A percentile compares a stretch with the other conserved stretches of the same genome.
phyloP scores from a whole-genome alignment of 306 rosid genomes.

The Quercus engelmannii region DNA sequence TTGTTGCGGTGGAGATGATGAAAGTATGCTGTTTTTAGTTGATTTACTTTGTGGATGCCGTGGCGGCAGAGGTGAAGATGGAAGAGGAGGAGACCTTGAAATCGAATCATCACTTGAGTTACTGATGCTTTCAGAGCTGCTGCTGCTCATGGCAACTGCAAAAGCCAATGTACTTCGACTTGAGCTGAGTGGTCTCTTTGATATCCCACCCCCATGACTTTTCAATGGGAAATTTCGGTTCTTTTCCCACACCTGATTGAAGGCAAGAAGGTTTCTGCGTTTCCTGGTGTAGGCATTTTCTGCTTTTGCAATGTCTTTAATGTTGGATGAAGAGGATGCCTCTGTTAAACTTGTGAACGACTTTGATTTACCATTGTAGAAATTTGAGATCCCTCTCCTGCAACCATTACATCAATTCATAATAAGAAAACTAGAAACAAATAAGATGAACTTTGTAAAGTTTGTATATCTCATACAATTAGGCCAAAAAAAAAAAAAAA shows the following conservation, averaged over 20 bases:
- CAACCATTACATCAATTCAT: slow-evolving; percentile 9
- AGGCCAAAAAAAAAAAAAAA: neutral
- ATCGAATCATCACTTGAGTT: slow-evolving; percentile 61
- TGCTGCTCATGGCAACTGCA: slow-evolving; percentile 67
- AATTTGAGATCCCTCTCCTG: slow-evolving; percentile 84
- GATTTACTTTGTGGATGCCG: slow-evolving; percentile 35
- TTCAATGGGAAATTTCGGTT: slow-evolving; percentile 47
- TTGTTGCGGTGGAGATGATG: neutral
- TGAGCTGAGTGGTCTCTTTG: slow-evolving; percentile 68
- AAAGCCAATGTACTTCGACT: slow-evolving; percentile 70
- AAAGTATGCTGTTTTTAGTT: neutral
- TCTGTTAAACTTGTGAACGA: slow-evolving; percentile 70
- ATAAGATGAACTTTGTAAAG: neutral
- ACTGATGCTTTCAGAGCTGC: slow-evolving; percentile 60
- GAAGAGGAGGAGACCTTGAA: slow-evolving; percentile 35
- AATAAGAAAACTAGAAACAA: slow-evolving; percentile 2
- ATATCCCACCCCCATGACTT: slow-evolving; percentile 59
- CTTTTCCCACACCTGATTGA: slow-evolving; percentile 59
- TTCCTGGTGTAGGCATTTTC: slow-evolving; percentile 71
- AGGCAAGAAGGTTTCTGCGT: slow-evolving; percentile 66
- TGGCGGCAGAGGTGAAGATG: slow-evolving; percentile 42
- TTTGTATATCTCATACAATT: neutral
- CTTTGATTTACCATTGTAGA: slow-evolving; percentile 74
- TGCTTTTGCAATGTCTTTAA: slow-evolving; percentile 70
- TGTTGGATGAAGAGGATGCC: slow-evolving; percentile 39